A percentile compares a stretch with the other conserved stretches of the same genome.
These are phyloP conservation scores for Pelargonium myrrhifolium DNA, from an alignment of 441 rosid genomes.

Conservation along the genomic window DNA sequence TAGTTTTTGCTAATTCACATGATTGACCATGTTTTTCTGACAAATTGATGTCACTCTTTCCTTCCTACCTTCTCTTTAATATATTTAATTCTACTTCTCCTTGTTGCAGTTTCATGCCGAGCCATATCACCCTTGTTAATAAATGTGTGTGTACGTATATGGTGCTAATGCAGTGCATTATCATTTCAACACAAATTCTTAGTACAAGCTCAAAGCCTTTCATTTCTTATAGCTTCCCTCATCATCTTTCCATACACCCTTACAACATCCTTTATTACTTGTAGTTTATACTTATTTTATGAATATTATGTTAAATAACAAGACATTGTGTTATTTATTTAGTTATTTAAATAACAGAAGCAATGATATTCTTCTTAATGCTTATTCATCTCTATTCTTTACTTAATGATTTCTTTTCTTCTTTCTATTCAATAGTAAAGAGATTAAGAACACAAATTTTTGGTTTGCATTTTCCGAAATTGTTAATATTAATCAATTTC, in stretches of 20 bases:
- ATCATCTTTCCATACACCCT: neutral
- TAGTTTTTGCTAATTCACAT: neutral
- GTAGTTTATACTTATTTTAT: neutral
- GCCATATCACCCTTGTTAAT: neutral
- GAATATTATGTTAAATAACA: neutral
- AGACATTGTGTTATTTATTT: neutral
- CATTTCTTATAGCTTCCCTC: neutral
- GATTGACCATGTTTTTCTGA: neutral
- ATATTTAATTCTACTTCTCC: neutral
- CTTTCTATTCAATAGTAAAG: neutral
- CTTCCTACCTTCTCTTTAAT: neutral
- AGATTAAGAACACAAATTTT: neutral
- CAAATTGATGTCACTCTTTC: neutral
- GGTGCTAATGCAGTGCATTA: neutral
- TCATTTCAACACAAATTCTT: neutral
- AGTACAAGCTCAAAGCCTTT: neutral
- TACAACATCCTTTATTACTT: neutral
- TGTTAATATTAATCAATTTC: neutral
- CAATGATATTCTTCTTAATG: neutral
- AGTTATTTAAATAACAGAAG: neutral
- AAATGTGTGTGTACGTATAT: neutral
- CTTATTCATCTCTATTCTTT: neutral
- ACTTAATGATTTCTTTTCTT: neutral
- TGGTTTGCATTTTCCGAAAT: neutral
- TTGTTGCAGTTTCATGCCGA: neutral